These are phyloP conservation scores for Alternaria gansuensis DNA, from an alignment of 2,329 filamentous ascomycete species.

Conservation along the genomic window DNA sequence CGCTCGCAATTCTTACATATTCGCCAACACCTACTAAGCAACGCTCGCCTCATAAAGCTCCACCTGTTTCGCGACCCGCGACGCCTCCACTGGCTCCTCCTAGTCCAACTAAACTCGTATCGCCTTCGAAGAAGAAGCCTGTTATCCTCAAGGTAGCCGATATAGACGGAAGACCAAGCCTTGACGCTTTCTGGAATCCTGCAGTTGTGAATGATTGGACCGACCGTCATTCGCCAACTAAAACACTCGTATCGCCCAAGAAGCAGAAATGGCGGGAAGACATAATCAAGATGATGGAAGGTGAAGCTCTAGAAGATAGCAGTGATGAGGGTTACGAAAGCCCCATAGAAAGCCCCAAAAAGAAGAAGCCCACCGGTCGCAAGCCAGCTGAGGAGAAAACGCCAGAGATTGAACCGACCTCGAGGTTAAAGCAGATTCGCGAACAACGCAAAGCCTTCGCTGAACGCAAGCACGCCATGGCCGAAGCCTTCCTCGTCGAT, in stretches of 20 bases:
- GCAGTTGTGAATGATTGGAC: conserved; percentile 51
- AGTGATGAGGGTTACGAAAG: conserved; percentile 35
- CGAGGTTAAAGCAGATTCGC: conserved; percentile 36
- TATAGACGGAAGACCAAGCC: conserved; percentile 43
- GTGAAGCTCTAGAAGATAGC: conserved; percentile 36
- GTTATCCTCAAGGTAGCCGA: conserved; percentile 42
- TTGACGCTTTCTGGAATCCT: conserved; percentile 53
- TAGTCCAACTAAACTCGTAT: conserved; percentile 48
- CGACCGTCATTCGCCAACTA: conserved; percentile 49
- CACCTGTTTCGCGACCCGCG: conserved; percentile 40
- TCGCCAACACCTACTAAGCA: conserved; percentile 48
- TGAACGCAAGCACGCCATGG: conserved; percentile 68
- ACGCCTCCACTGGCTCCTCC: conserved; percentile 44
- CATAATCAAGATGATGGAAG: conserved; percentile 41
- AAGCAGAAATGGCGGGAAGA: conserved; percentile 49
- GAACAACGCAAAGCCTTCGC: conserved; percentile 66
- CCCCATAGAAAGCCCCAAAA: conserved; percentile 33
- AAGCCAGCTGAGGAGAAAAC: conserved; percentile 25
- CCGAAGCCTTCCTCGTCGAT: conserved; percentile 70
- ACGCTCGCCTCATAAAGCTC: conserved; percentile 48
- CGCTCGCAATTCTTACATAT: conserved; percentile 44
- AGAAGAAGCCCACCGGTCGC: conserved; percentile 29
- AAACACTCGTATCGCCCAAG: conserved; percentile 46
- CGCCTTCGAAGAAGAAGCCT: conserved; percentile 49
- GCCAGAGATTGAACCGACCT: conserved; percentile 7